Conservation (phyloP, 768 basidiomycete genomes). For the Mycena kentingensis region DNA sequence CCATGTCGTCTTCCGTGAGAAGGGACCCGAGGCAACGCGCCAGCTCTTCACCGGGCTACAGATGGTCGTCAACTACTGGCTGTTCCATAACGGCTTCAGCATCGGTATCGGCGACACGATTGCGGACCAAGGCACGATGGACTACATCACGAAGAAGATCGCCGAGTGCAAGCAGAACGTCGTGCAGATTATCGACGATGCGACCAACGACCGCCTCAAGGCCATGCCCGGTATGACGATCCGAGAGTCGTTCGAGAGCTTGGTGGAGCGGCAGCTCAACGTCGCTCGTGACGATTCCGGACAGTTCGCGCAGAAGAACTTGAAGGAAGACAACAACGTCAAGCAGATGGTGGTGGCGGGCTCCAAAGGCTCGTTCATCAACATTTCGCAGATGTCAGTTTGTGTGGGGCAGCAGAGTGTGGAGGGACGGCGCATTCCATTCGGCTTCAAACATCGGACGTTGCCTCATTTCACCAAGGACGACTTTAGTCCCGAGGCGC, state of each 20-base stretch:
- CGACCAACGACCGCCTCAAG: slow-evolving; percentile 85
- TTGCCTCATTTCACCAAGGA: slow-evolving; percentile 51
- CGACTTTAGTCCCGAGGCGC: slow-evolving; percentile 96
- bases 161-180: slow-evolving; percentile 80
- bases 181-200: slow-evolving; percentile 75
- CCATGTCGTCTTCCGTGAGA: background rate
- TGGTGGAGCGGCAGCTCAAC: slow-evolving; percentile 89
- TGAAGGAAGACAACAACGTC: slow-evolving; percentile 99
- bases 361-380: slow-evolving; percentile 98
- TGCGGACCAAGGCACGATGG: slow-evolving; percentile 88
- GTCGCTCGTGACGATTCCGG: slow-evolving; percentile 94
- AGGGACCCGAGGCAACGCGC: slow-evolving; percentile 77
- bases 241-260: slow-evolving; percentile 95
- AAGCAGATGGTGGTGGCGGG: slow-evolving; percentile 99
- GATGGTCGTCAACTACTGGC: slow-evolving; percentile 96
- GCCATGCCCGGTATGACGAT: slow-evolving; percentile 98
- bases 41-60: slow-evolving; percentile 93
- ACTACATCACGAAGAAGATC: slow-evolving; percentile 80
- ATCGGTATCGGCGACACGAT: slow-evolving; percentile 99
- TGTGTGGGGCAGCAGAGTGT: slow-evolving; percentile 43
- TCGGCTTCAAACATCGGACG: slow-evolving; percentile 95
- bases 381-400: slow-evolving; percentile 99
- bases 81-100: slow-evolving; percentile 98
- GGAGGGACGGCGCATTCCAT: slow-evolving; percentile 97
- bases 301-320: slow-evolving; percentile 92